Percentiles rank a stretch among this genome's conserved stretches.
Conservation (phyloP, 768 basidiomycete genomes). For the Collybiopsis luxurians region DNA sequence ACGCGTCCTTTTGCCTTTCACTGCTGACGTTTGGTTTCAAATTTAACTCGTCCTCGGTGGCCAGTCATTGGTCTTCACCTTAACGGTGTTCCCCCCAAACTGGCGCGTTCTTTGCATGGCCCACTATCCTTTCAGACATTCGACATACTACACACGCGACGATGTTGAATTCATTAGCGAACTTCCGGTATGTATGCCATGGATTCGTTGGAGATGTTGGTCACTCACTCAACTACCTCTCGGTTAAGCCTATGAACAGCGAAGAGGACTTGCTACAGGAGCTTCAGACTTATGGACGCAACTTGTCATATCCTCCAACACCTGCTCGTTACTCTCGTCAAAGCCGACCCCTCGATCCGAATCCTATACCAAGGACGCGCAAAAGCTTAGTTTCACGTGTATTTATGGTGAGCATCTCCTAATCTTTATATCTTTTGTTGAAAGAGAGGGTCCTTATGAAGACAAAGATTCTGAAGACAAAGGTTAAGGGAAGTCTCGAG, state of each 20-base stretch:
- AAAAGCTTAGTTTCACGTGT: not conserved
- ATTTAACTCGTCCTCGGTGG: not conserved
- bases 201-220: no score
- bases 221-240: not conserved
- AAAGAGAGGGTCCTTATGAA: not conserved
- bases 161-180: constrained; percentile 23
- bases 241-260: constrained; percentile 29
- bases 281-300: constrained; percentile 25
- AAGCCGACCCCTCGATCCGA: not conserved
- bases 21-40: not conserved
- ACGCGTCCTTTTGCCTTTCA: constrained; percentile 3
- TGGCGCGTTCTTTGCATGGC: constrained; percentile 11
- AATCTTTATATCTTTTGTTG: not conserved
- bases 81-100: not conserved
- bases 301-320: constrained; percentile 8
- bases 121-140: constrained; percentile 28
- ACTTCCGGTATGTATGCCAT: constrained; percentile 20
- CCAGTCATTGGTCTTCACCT: not conserved
- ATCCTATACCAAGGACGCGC: not conserved
- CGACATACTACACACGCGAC: constrained; percentile 27
- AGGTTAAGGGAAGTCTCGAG: not conserved
- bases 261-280: constrained; percentile 30
- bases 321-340: constrained; percentile 3
- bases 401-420: not conserved
- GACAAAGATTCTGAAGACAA: not conserved